Evolutionary conservation across 106 monocot species (phyloP).

Genomic region (Platanthera zijinensis): DNA sequence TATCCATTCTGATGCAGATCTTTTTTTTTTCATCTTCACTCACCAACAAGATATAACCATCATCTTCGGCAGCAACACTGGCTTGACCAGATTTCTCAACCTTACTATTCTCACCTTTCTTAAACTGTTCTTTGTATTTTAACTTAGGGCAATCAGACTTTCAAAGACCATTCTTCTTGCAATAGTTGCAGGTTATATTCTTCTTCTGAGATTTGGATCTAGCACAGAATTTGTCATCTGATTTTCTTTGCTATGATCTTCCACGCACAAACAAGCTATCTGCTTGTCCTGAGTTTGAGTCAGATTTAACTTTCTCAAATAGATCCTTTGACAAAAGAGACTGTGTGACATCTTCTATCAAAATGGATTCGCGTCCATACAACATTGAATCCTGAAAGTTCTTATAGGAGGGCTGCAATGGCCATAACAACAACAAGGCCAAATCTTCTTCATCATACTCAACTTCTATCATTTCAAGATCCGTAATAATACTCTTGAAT

Average conservation of each 20-base stretch:
- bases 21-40: not conserved
- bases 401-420: not conserved
- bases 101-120: not conserved
- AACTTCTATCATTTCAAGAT: not conserved
- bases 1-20: not conserved
- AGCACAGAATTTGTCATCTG: not conserved
- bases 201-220: not conserved
- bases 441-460: not conserved
- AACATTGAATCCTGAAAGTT: not conserved
- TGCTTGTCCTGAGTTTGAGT: not conserved
- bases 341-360: not conserved
- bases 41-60: not conserved
- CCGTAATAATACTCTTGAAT: not conserved
- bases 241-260: not conserved
- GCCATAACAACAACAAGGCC: not conserved
- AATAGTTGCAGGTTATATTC: not conserved
- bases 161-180: not conserved
- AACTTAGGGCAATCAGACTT: not conserved
- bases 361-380: not conserved
- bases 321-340: not conserved
- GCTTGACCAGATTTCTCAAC: not conserved
- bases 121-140: not conserved
- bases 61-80: not conserved
- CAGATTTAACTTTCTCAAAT: not conserved
- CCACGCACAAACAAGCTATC: not conserved